These are phyloP conservation scores for Davidsoniella neocaledoniae DNA, from an alignment of 2,329 filamentous ascomycete genomes.

Conservation along the genomic window DNA sequence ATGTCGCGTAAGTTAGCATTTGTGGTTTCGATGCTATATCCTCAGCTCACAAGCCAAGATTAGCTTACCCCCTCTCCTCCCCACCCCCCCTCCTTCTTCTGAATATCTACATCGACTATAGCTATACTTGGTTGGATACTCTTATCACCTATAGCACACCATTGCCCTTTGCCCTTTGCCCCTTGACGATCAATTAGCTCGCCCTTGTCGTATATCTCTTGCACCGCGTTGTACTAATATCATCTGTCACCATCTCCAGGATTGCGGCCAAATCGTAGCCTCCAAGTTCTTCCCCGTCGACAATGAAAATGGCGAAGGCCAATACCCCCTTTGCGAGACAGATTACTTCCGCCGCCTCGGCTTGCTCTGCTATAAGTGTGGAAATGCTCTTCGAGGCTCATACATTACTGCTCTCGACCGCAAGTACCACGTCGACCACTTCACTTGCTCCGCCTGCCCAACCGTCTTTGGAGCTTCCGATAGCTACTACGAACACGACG, in stretches of 20 bases:
- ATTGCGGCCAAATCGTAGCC: conserved; percentile 91
- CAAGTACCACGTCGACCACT: conserved; percentile 98
- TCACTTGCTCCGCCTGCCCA: conserved; percentile 91
- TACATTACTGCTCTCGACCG: conserved; percentile 96
- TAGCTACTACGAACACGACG: conserved; percentile 97
- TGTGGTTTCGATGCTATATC: not conserved
- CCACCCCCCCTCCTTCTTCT: conserved; percentile 4
- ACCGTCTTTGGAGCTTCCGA: conserved; percentile 97
- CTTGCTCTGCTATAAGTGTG: conserved; percentile 80
- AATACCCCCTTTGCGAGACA: conserved; percentile 93
- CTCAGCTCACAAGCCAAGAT: not conserved
- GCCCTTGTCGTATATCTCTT: not conserved
- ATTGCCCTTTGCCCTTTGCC: not conserved
- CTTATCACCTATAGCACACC: not conserved
- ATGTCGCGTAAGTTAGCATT: conserved; percentile 55
- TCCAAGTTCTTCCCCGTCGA: conserved; percentile 98
- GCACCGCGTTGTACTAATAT: not conserved
- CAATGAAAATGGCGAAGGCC: conserved; percentile 65
- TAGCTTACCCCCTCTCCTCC: conserved; percentile 10
- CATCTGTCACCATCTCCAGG: conserved; percentile 34
- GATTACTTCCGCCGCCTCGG: conserved; percentile 92
- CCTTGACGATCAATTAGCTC: not conserved
- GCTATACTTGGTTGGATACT: too few species aligned
- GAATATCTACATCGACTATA: too few species aligned
- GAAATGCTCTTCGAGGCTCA: conserved; percentile 80